These are phyloP conservation scores for Populus simonii DNA, from an alignment of 345 rosid genomes.

Conservation along the genomic window DNA sequence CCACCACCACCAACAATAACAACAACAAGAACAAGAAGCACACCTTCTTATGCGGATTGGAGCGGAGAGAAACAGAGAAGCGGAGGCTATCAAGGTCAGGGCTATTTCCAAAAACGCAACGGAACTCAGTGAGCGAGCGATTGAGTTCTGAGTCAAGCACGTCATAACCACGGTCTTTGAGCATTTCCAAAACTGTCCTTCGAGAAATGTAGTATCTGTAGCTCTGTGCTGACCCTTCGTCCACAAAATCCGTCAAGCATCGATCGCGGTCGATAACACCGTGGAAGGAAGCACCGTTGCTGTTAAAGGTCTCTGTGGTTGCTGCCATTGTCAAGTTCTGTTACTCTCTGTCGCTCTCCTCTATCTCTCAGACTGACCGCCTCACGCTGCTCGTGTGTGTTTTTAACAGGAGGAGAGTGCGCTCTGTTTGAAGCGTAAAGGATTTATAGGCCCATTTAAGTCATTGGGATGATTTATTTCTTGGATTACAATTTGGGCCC, in stretches of 20 bases:
- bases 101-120: conserved; percentile 18
- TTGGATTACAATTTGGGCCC: no score
- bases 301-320: not conserved
- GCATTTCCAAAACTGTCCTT: conserved; percentile 37
- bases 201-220: conserved; percentile 32
- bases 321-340: not conserved
- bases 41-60: conserved; percentile 31
- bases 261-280: not conserved
- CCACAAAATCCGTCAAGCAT: not conserved
- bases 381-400: no score
- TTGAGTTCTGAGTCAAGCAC: conserved; percentile 25
- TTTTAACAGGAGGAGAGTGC: no score
- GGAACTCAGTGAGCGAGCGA: conserved; percentile 32
- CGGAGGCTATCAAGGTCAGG: conserved; percentile 28
- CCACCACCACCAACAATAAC: no score
- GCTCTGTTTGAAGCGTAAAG: no score
- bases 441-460: no score
- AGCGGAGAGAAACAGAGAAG: conserved; percentile 21
- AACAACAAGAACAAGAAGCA: not conserved
- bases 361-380: no score
- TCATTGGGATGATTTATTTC: no score
- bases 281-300: not conserved
- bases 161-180: conserved; percentile 34
- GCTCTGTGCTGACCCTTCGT: conserved; percentile 18
- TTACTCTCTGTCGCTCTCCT: not conserved